Evolutionary conservation across 805 yeast species (phyloP).

Genomic region (Pichia nanzhaoensis): DNA sequence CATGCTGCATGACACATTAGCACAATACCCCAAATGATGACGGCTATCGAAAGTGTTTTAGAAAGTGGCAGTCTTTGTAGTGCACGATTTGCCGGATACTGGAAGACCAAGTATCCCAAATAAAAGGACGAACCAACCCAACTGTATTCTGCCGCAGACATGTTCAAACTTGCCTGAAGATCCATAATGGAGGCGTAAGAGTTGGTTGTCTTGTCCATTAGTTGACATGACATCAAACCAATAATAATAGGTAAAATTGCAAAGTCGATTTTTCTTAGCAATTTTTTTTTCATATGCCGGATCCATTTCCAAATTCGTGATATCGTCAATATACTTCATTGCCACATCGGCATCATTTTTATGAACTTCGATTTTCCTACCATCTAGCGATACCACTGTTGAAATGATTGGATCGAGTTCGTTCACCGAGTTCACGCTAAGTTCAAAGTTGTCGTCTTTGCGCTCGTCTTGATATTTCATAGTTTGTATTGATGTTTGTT

Average conservation of each 20-base stretch:
- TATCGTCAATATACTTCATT: not conserved
- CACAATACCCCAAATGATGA: slow-evolving; percentile 42
- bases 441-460: not conserved
- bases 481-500: not conserved
- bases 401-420: slow-evolving; percentile 10
- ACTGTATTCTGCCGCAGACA: slow-evolving; percentile 40
- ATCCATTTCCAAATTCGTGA: slow-evolving; percentile 1
- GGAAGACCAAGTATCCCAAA: slow-evolving; percentile 41
- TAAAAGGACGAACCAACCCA: slow-evolving; percentile 37
- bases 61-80: slow-evolving; percentile 35
- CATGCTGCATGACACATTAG: slow-evolving; percentile 42
- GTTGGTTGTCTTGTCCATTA: slow-evolving; percentile 37
- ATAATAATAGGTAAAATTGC: slow-evolving; percentile 29
- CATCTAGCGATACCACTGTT: slow-evolving; percentile 10
- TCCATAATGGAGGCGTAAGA: slow-evolving; percentile 43
- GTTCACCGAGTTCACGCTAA: not conserved
- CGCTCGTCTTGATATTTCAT: not conserved
- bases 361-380: slow-evolving; percentile 6
- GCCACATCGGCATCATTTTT: slow-evolving; percentile 8
- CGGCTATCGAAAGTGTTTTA: slow-evolving; percentile 31
- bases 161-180: slow-evolving; percentile 31
- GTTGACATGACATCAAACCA: slow-evolving; percentile 25
- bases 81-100: slow-evolving; percentile 36
- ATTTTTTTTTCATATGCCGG: slow-evolving; percentile 9
- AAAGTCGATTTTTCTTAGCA: slow-evolving; percentile 29